Evolutionary conservation across 345 rosid species (phyloP).

Genomic region (Garcia nutans): DNA sequence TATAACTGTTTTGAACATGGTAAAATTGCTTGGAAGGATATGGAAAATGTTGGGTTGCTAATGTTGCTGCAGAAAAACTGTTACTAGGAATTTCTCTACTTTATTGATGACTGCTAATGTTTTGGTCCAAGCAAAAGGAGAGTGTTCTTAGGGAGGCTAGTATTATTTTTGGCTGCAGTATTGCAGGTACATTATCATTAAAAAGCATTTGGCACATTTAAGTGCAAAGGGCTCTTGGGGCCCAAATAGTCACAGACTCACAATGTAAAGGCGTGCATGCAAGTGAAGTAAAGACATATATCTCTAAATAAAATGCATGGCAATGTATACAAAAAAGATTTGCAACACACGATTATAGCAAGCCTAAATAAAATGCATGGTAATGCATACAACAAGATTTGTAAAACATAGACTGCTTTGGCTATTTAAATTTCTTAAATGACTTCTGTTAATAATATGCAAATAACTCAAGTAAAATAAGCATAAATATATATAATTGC

Average conservation of each 20-base stretch:
- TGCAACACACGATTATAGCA: background rate
- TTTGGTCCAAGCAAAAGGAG: background rate
- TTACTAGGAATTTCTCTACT: background rate
- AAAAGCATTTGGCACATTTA: background rate
- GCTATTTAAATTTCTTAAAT: background rate
- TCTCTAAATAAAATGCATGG: background rate
- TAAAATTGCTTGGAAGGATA: background rate
- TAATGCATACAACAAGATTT: background rate
- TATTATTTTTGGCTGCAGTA: background rate
- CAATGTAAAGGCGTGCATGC: background rate
- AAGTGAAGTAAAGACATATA: background rate
- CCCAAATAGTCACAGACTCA: background rate
- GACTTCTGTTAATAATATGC: background rate
- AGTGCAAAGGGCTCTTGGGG: background rate
- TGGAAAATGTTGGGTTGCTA: background rate
- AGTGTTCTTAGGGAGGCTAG: background rate
- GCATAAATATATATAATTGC: background rate
- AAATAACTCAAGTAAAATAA: background rate
- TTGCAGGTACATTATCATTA: background rate
- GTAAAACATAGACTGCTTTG: background rate
- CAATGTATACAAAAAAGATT: background rate
- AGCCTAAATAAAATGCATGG: too few species aligned
- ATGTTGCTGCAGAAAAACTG: too few species aligned
- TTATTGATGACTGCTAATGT: background rate
- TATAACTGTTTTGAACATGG: background rate